These are phyloP conservation scores for Parachlorella kessleri DNA, from an alignment of 139 green algal species.

Conservation along the genomic window DNA sequence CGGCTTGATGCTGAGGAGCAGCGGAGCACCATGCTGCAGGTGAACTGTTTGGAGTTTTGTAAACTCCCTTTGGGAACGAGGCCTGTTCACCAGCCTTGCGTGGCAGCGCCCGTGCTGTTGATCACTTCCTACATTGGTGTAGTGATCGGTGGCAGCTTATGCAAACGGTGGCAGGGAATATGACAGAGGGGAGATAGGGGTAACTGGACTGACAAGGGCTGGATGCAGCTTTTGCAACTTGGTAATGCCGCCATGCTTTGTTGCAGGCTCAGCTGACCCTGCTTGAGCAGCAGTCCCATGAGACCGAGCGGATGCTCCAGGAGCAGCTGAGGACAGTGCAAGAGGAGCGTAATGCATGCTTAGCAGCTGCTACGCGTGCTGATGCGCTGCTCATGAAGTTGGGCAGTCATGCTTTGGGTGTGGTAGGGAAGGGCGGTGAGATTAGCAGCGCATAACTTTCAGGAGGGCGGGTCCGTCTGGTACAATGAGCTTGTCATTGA, in stretches of 20 bases:
- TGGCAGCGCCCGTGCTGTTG: no score
- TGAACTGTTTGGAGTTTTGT: no score
- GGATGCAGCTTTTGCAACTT: no score
- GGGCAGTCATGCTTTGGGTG: slow-evolving; percentile 3
- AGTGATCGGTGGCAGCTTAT: neutral
- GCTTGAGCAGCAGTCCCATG: slow-evolving; percentile 9
- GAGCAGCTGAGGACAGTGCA: slow-evolving; percentile 31
- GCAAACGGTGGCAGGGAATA: neutral
- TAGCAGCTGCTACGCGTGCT: slow-evolving; percentile 24
- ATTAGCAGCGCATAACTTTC: no score
- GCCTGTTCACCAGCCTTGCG: no score
- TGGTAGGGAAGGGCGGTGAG: no score
- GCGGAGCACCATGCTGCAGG: slow-evolving; percentile 22
- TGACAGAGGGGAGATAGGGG: neutral
- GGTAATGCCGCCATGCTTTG: no score
- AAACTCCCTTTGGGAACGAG: no score
- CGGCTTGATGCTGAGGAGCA: slow-evolving; percentile 19
- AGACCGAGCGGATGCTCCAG: slow-evolving; percentile 14
- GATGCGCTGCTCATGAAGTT: slow-evolving; percentile 20
- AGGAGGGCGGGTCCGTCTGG: no score
- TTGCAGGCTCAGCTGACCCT: slow-evolving; percentile 29
- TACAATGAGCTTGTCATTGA: no score
- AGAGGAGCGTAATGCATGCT: slow-evolving; percentile 26
- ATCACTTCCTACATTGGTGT: no score
- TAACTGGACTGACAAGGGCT: no score